These are phyloP conservation scores for Geranium incanum DNA, from an alignment of 441 rosid species.

Conservation along the genomic window DNA sequence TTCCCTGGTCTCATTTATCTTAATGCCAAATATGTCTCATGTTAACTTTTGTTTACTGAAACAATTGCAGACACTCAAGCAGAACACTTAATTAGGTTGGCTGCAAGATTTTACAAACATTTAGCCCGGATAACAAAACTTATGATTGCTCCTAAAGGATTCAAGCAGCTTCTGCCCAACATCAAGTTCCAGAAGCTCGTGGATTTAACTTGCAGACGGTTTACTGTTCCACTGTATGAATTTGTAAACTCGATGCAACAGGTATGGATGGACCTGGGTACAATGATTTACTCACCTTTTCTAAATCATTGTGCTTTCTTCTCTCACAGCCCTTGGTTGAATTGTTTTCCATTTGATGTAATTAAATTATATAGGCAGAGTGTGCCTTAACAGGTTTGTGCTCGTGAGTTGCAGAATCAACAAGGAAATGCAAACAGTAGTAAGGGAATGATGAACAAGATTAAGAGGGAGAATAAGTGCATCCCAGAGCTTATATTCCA, in stretches of 20 bases:
- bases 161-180: conserved; percentile 64
- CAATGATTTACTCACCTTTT: not conserved
- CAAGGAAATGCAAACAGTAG: conserved; percentile 38
- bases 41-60: conserved; percentile 9
- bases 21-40: conserved; percentile 5
- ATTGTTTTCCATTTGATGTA: not conserved
- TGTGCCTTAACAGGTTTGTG: not conserved
- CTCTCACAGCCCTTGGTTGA: not conserved
- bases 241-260: conserved; percentile 61
- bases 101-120: conserved; percentile 63
- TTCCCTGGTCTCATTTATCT: conserved; percentile 4
- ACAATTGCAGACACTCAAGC: conserved; percentile 58
- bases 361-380: not conserved
- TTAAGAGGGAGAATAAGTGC: conserved; percentile 76
- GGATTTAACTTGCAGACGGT: conserved; percentile 65
- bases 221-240: conserved; percentile 59
- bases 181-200: conserved; percentile 63
- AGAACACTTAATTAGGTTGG: conserved; percentile 50
- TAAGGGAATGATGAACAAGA: conserved; percentile 61
- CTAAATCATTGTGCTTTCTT: not conserved
- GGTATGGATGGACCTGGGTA: conserved; percentile 28
- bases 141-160: conserved; percentile 64
- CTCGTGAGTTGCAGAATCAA: conserved; percentile 46
- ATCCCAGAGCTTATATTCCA: conserved; percentile 74
- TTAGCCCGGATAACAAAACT: conserved; percentile 67